Evolutionary conservation across 208 protist genomes (phyloP).

Genomic region (Naegleria lovaniensis): DNA sequence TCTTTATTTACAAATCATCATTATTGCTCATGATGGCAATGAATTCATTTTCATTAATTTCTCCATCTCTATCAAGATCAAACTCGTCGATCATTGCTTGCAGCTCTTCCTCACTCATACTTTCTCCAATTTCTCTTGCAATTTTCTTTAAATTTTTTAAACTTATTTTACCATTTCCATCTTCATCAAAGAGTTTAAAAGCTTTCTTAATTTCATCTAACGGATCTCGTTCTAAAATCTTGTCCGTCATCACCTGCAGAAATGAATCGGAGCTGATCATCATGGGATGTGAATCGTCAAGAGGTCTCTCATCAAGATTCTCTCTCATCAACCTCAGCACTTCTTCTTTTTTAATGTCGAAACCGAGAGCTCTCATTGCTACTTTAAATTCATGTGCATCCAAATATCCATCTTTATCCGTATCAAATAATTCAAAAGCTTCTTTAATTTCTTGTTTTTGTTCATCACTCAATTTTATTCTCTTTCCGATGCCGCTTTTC

Average conservation of each 20-base stretch:
- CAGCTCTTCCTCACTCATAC: constrained; percentile 90
- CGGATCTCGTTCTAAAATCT: constrained; percentile 80
- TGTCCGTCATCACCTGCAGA: constrained; percentile 76
- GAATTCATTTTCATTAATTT: constrained; percentile 90
- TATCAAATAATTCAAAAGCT: constrained; percentile 98
- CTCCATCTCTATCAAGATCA: constrained; percentile 84
- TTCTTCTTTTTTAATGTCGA: constrained; percentile 94
- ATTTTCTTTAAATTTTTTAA: constrained; percentile 83
- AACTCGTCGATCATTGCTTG: constrained; percentile 95
- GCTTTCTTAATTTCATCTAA: constrained; percentile 88
- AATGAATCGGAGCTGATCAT: background rate
- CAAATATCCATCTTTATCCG: constrained; percentile 85
- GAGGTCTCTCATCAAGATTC: background rate
- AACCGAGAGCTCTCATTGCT: constrained; percentile 96
- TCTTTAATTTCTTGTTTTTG: constrained; percentile 98
- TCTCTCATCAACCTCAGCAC: constrained; percentile 25
- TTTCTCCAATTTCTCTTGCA: constrained; percentile 84
- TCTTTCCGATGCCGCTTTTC: background rate
- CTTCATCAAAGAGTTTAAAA: constrained; percentile 91
- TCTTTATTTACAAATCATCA: constrained; percentile 63
- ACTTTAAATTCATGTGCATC: constrained; percentile 98
- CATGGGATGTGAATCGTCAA: background rate
- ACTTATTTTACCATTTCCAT: constrained; percentile 84
- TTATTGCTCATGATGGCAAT: constrained; percentile 87
- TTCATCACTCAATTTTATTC: constrained; percentile 92